Percentiles rank a stretch among this genome's conserved stretches.
phyloP scores from a whole-genome alignment of 139 green algal species.

The Chlamydomonas asymmetrica region DNA sequence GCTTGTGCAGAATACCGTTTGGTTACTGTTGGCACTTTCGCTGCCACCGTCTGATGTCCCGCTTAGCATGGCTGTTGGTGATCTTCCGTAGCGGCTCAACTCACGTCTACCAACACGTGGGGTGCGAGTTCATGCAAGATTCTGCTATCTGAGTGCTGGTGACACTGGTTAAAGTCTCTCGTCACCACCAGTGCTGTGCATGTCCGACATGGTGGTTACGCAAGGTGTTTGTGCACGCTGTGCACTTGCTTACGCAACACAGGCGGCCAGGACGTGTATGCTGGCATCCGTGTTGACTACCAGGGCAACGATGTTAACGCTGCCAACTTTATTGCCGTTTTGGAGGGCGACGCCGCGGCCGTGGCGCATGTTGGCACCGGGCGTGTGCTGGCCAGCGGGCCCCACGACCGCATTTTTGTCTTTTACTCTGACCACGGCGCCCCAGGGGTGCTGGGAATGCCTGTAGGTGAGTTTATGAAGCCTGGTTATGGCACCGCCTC shows the following conservation, averaged over 20 bases:
- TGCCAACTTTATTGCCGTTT: slow-evolving; percentile 80
- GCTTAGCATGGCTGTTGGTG: not conserved
- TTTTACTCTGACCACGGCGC: slow-evolving; percentile 86
- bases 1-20: not conserved
- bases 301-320: slow-evolving; percentile 76
- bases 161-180: not conserved
- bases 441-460: slow-evolving; percentile 90
- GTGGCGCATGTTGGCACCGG: slow-evolving; percentile 45
- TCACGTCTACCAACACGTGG: not conserved
- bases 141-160: not conserved
- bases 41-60: not conserved
- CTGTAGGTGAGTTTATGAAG: slow-evolving; percentile 52
- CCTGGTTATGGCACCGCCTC: no score
- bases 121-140: not conserved
- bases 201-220: not conserved
- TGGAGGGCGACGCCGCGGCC: slow-evolving; percentile 67
- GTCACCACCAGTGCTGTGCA: not conserved
- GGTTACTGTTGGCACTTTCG: not conserved
- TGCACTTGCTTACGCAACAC: not conserved
- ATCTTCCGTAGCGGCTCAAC: not conserved
- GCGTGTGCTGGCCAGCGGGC: slow-evolving; percentile 57
- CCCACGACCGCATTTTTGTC: slow-evolving; percentile 82
- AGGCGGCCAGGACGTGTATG: slow-evolving; percentile 85
- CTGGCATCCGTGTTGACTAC: slow-evolving; percentile 88
- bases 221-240: not conserved